phyloP scores from a whole-genome alignment of 345 rosid species.

The Conringia planisiliqua region DNA sequence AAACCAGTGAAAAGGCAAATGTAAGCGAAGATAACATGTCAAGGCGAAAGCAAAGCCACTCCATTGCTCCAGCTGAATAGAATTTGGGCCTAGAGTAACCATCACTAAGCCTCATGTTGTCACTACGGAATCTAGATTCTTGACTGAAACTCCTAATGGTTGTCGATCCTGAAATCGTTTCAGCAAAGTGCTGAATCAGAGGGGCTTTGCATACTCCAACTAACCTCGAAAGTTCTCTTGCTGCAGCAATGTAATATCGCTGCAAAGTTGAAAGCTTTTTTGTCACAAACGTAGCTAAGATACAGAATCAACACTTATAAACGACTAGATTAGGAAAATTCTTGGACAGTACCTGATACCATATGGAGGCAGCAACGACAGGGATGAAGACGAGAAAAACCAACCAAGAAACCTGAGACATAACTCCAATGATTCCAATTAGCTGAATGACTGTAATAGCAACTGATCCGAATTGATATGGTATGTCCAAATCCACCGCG shows the following conservation, averaged over 20 bases:
- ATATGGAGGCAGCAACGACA: constrained; percentile 51
- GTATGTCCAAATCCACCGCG: constrained; percentile 53
- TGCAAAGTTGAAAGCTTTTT: constrained; percentile 33
- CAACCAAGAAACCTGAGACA: constrained; percentile 86
- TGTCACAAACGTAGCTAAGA: neutral
- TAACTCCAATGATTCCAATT: constrained; percentile 61
- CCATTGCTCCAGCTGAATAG: constrained; percentile 62
- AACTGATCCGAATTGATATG: constrained; percentile 40
- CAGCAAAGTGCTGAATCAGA: constrained; percentile 77
- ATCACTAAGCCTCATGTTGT: constrained; percentile 59
- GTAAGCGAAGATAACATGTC: constrained; percentile 62
- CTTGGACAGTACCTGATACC: constrained; percentile 67
- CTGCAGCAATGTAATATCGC: constrained; percentile 68
- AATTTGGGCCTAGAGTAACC: constrained; percentile 66
- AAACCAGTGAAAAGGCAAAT: constrained; percentile 63
- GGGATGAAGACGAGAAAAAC: constrained; percentile 72
- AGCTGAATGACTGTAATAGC: constrained; percentile 58
- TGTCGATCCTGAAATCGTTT: constrained; percentile 71
- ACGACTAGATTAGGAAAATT: neutral
- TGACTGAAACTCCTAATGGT: constrained; percentile 84
- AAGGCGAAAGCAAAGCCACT: constrained; percentile 84
- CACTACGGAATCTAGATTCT: constrained; percentile 59
- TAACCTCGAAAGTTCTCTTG: constrained; percentile 70
- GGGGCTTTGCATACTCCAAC: constrained; percentile 84
- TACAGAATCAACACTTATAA: neutral